Conservation (phyloP, 2,329 filamentous ascomycete species). For the Scytalidium lignicola region DNA sequence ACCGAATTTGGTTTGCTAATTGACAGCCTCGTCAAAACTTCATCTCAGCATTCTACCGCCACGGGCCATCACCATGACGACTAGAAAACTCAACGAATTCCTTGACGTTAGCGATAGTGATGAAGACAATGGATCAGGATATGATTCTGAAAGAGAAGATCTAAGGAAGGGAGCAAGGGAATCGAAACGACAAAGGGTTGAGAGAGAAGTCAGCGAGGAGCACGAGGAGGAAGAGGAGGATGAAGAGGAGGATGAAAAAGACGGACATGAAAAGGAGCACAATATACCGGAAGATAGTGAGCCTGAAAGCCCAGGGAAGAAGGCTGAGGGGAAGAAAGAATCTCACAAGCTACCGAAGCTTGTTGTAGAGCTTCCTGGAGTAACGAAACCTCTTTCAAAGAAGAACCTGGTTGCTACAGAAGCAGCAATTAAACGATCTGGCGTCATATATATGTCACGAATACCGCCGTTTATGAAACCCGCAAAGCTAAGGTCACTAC, state of each 20-base stretch:
- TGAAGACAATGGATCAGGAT: slow-evolving; percentile 46
- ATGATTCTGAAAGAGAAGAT: slow-evolving; percentile 63
- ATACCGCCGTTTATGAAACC: slow-evolving; percentile 89
- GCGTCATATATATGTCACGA: slow-evolving; percentile 77
- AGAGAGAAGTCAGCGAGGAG: slow-evolving; percentile 35
- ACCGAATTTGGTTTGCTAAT: no score
- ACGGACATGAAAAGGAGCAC: slow-evolving; percentile 24
- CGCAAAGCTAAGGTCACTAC: slow-evolving; percentile 66
- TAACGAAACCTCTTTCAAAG: slow-evolving; percentile 53
- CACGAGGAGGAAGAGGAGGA: slow-evolving; percentile 26
- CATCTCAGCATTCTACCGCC: not conserved
- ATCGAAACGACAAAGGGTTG: slow-evolving; percentile 60
- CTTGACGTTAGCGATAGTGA: slow-evolving; percentile 58
- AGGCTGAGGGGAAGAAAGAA: slow-evolving; percentile 15
- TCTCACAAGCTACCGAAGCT: slow-evolving; percentile 15
- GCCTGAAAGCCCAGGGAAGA: slow-evolving; percentile 19
- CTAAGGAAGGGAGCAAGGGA: slow-evolving; percentile 58
- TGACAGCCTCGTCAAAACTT: not conserved
- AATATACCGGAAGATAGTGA: slow-evolving; percentile 18
- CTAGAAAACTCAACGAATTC: slow-evolving; percentile 68
- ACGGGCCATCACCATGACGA: slow-evolving; percentile 39
- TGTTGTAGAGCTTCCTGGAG: slow-evolving; percentile 36
- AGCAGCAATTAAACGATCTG: slow-evolving; percentile 64
- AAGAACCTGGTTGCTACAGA: slow-evolving; percentile 64
- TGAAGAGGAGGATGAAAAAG: slow-evolving; percentile 23